Evolutionary conservation across 23 red algal genomes (phyloP), one percentile per base, ranked within the genome.

Genomic region (Chondrus crispus): DNA sequence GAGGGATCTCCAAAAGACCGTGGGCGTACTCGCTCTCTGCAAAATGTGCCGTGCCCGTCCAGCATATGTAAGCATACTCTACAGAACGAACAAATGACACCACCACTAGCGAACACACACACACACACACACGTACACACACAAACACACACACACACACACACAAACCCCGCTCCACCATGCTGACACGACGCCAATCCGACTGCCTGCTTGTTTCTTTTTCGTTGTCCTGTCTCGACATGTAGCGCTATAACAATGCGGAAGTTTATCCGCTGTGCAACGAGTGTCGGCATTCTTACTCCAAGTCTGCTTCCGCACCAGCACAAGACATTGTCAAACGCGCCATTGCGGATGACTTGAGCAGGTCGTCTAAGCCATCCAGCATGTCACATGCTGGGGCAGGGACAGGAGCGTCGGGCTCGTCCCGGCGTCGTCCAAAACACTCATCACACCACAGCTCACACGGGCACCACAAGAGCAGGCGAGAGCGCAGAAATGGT

Each of bases 21-120:
- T 86, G 40, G 82, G 39, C 30, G 60, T 86, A 55, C 58, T 86
- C 2, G 54, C 82, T 44, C 58, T 86, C 45, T 86, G 82, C 57
- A 48, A 4, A 1, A n/a, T 36, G 4, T 86, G 82, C 26, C 40
- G 44, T 48, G 26, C 22, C 10, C 82, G 82, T 40, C 82, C 82
- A 5, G 82, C 82, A 13, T 7, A 11, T 48, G 82, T 86, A 86
- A 86, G 82, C 43, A 26, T 11, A 14, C n/a, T 82, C 28, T n/a
- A n/a, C n/a, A n/a, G n/a, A n/a, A n/a, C n/a, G n/a, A n/a, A n/a
- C n/a, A n/a, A n/a, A n/a, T n/a, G n/a, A n/a, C n/a, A n/a, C n/a
- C n/a, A n/a, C n/a, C n/a, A n/a, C n/a, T n/a, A n/a, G n/a, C n/a
- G n/a, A n/a, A n/a, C n/a, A n/a, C n/a, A n/a, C n/a, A n/a, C n/a